A percentile compares a stretch with the other conserved stretches of the same genome.
These are phyloP conservation scores for Pulveroboletus sp. DNA, from an alignment of 768 basidiomycete genomes.

Conservation along the genomic window DNA sequence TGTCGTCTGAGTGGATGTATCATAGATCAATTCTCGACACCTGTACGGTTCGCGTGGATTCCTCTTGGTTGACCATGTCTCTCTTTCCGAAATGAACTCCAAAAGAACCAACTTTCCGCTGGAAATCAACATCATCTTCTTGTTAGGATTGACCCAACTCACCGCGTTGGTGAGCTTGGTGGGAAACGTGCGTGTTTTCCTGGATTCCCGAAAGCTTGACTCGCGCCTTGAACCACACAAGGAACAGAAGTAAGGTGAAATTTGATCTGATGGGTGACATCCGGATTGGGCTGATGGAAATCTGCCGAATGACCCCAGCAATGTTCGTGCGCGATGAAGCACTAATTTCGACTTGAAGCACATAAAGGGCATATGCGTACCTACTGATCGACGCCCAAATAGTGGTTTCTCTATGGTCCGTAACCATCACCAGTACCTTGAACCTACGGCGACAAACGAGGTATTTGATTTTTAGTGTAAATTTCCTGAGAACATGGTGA, in stretches of 20 bases:
- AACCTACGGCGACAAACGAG: no score
- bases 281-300: no score
- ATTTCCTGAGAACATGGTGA: no score
- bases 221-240: constrained; percentile 9
- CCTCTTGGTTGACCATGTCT: constrained; percentile 26
- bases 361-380: no score
- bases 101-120: constrained; percentile 25
- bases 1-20: background rate
- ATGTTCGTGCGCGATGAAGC: no score
- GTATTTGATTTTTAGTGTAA: no score
- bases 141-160: constrained; percentile 54
- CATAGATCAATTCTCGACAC: constrained; percentile 33
- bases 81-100: constrained; percentile 18
- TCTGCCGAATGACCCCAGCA: no score
- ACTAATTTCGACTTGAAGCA: no score
- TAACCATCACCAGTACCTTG: no score
- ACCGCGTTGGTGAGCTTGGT: constrained; percentile 51
- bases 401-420: no score
- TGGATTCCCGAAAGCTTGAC: background rate
- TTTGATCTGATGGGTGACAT: no score
- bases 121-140: constrained; percentile 38
- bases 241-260: constrained; percentile 39
- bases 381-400: no score
- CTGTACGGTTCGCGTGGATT: constrained; percentile 36
- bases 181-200: constrained; percentile 39